Percentiles rank a stretch among this genome's conserved stretches.
phyloP scores from a whole-genome alignment of 2,329 filamentous ascomycete species.

The Clonostachys chloroleuca region DNA sequence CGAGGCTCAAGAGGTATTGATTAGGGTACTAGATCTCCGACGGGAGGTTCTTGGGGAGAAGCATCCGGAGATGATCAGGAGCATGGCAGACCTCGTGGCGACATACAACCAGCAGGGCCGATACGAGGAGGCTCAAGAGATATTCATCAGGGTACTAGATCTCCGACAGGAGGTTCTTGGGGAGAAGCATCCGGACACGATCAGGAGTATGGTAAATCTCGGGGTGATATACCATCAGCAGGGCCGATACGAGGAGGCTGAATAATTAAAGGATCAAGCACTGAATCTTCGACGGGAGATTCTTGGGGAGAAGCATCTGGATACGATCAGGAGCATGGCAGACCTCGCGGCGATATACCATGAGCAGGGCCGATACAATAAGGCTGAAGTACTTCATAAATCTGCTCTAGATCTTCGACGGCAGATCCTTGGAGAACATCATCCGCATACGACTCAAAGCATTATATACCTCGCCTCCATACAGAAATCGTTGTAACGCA shows the following conservation, averaged over 20 bases:
- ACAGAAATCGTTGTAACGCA: no score
- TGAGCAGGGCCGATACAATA: no score
- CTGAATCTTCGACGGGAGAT: neutral
- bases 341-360: neutral
- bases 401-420: neutral
- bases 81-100: neutral
- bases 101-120: no score
- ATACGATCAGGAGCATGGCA: no score
- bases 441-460: neutral
- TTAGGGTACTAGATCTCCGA: neutral
- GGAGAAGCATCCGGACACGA: no score
- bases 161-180: no score
- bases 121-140: no score
- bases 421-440: neutral
- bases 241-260: conserved; percentile 13
- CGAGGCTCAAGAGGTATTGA: neutral
- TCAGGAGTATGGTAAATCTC: no score
- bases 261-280: conserved; percentile 8
- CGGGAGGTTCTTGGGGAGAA: neutral
- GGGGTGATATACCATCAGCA: conserved; percentile 1
- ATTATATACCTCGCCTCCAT: neutral
- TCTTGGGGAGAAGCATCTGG: conserved; percentile 5
- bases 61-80: neutral
- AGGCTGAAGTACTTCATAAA: no score
- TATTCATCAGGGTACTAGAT: no score